A percentile compares a stretch with the other conserved stretches of the same genome.
phyloP scores from a whole-genome alignment of 176 grass and related monocot genomes.

The Puya raimondii region DNA sequence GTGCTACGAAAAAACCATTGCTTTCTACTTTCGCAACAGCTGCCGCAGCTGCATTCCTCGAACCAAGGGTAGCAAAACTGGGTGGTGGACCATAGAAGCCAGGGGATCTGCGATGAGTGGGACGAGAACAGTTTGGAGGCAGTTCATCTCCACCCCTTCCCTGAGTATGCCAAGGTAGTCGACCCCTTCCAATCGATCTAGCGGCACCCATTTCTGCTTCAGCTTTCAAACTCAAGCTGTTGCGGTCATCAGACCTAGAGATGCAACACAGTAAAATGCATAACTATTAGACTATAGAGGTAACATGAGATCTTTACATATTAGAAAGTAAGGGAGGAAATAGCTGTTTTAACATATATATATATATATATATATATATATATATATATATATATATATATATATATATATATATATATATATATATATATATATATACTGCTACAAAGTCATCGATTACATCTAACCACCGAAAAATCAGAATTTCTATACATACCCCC shows the following conservation, averaged over 20 bases:
- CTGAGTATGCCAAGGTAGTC: slow-evolving; percentile 30
- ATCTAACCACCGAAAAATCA: too few relatives aligned
- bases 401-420: too few relatives aligned
- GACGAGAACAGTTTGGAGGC: slow-evolving; percentile 36
- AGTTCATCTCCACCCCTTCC: slow-evolving; percentile 25
- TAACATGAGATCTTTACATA: background rate
- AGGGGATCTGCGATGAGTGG: slow-evolving; percentile 32
- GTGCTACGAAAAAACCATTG: slow-evolving; percentile 92
- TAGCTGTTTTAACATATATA: background rate
- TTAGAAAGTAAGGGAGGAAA: background rate
- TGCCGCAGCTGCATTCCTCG: slow-evolving; percentile 83
- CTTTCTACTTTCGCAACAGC: slow-evolving; percentile 89
- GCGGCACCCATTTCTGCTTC: slow-evolving; percentile 29
- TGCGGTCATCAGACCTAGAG: slow-evolving; percentile 59
- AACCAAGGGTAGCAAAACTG: slow-evolving; percentile 37
- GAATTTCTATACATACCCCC: too few relatives aligned
- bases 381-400: too few relatives aligned
- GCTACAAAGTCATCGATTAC: too few relatives aligned
- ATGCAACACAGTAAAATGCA: slow-evolving; percentile 13
- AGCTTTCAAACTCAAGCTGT: slow-evolving; percentile 37
- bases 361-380: too few relatives aligned
- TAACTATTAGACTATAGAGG: background rate
- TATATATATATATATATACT: too few relatives aligned
- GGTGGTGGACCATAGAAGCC: slow-evolving; percentile 37
- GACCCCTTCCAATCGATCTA: slow-evolving; percentile 28